Evolutionary conservation across 441 rosid genomes (phyloP).

Genomic region (Pelargonium fulgidum): DNA sequence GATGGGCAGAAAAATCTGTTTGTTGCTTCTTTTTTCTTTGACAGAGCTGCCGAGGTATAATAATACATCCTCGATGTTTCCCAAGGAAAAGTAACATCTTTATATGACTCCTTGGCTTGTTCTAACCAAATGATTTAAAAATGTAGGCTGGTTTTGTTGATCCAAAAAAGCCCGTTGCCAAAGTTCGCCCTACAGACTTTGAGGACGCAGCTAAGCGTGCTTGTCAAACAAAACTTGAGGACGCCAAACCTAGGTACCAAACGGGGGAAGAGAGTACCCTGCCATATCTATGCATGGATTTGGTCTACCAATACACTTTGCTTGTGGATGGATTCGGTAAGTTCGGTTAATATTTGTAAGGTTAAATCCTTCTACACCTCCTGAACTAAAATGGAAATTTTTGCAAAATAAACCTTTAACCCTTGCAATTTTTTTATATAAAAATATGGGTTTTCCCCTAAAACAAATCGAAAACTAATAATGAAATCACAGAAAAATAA

Average conservation of each 20-base stretch:
- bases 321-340: constrained; percentile 91
- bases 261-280: constrained; percentile 49
- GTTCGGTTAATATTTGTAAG: neutral
- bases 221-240: constrained; percentile 61
- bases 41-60: constrained; percentile 92
- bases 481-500: too few relatives aligned
- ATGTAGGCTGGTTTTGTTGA: constrained; percentile 76
- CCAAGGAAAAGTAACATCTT: neutral
- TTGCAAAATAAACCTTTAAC: too few relatives aligned
- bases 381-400: too few relatives aligned
- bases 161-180: constrained; percentile 52
- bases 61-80: neutral
- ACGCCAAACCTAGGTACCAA: constrained; percentile 49
- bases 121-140: constrained; percentile 11
- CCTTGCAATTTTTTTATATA: too few relatives aligned
- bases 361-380: too few relatives aligned
- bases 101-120: neutral
- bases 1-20: constrained; percentile 87
- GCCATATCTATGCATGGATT: constrained; percentile 92
- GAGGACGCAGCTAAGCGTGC: constrained; percentile 76
- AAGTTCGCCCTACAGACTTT: constrained; percentile 60
- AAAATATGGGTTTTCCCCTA: too few relatives aligned
- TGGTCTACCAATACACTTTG: constrained; percentile 75
- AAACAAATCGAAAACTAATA: too few relatives aligned
- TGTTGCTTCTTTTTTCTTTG: constrained; percentile 92